Conservation (phyloP, 1,284 basidiomycete genomes). For the Trametes sp. region DNA sequence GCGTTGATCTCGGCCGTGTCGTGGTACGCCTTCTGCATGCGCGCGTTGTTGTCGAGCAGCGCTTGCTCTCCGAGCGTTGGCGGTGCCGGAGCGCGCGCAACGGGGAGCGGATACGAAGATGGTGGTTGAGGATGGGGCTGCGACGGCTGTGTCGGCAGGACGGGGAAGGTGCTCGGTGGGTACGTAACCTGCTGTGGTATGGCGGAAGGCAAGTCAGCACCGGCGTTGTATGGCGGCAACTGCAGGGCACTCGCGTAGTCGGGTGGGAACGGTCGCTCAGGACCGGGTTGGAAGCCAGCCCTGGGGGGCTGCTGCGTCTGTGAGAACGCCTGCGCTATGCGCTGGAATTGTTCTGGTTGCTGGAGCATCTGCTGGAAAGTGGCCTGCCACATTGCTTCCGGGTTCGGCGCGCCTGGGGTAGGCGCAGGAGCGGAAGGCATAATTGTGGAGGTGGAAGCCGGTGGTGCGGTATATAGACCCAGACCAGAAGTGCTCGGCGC, state of each 20-base stretch:
- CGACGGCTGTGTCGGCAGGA: neutral
- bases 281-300: conserved; percentile 18
- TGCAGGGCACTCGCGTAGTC: conserved; percentile 3
- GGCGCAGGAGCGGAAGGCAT: neutral
- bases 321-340: conserved; percentile 66
- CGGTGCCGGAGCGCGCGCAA: neutral
- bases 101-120: neutral
- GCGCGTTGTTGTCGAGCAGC: conserved; percentile 43
- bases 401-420: conserved; percentile 32
- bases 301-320: conserved; percentile 40
- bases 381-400: conserved; percentile 62
- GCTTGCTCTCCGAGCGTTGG: conserved; percentile 44
- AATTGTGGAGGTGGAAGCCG: conserved; percentile 3
- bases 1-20: conserved; percentile 71
- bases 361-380: conserved; percentile 67
- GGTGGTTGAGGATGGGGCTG: neutral
- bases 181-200: conserved; percentile 2
- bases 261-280: neutral
- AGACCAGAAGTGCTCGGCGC: neutral
- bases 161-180: neutral
- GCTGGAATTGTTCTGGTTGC: conserved; percentile 73
- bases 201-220: neutral
- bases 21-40: conserved; percentile 66
- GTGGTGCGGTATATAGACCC: neutral
- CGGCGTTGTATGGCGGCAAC: neutral